Evolutionary conservation across 2,329 filamentous ascomycete species (phyloP), one percentile per base, ranked within the genome.

Genomic region (Aspergillus viridinutans): DNA sequence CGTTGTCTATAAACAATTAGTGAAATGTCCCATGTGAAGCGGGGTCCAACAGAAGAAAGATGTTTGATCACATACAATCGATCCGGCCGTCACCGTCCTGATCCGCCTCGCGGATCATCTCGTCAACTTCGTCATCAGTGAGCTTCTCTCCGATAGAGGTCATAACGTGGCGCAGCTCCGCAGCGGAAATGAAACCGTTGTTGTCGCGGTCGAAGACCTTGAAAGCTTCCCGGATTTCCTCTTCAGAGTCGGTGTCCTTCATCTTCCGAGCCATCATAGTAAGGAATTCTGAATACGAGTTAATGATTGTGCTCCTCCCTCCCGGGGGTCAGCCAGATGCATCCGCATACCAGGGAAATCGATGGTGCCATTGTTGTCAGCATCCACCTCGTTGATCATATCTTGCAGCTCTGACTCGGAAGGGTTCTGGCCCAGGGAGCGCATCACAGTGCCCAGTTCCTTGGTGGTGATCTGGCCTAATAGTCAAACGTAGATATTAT

Each of bases 231-330:
- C 90, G 86, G 67, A 94, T 94, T 76, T 94, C 90, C 79, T 94
- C 90, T 78, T 94, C 90, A 50, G 90, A 93, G 73, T 94, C 90
- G 66, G 90, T 94, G 70, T 93, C 90, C 83, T 93, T 93, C 90
- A 94, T 94, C 81, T 94, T 94, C 72, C 90, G 86, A 59, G 90
- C 90, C 90, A 94, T 94, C 90, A 94, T 94, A 63, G 90, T 94
- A 60, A 94, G 81, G 78, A 94, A 94, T 74, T 94, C 90, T 93
- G 71, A 48, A 42, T 49, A 54, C 51, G 52, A 55, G 65, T 60
- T 65, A 57, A 55, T 47, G 51, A 29, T 28, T 17, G 29, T 50
- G n/a, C 42, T 25, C 42, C 55, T 50, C 26, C 5, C 1, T 17
- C 17, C 3, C 40, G 9, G 14, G 14, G 10, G 23, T 6, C 25